A percentile compares a stretch with the other conserved stretches of the same genome.
These are phyloP conservation scores for Celoporthe dispersa DNA, from an alignment of 2,329 filamentous ascomycete species.

Conservation along the genomic window DNA sequence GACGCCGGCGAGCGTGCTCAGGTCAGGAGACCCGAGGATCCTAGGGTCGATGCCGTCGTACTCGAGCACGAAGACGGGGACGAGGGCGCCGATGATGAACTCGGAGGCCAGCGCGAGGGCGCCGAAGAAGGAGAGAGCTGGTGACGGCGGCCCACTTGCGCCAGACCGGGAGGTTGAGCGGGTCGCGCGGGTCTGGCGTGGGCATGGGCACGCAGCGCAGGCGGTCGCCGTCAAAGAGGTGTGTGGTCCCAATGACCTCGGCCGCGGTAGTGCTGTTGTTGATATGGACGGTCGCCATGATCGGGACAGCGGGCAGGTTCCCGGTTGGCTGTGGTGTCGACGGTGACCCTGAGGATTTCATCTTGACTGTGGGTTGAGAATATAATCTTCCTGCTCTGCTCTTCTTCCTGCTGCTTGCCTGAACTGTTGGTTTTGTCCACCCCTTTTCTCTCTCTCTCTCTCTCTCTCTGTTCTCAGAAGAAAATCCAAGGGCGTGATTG, in stretches of 20 bases:
- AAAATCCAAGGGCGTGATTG: not conserved
- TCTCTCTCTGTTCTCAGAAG: not conserved
- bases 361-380: too few species aligned
- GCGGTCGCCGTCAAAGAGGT: conserved; percentile 32
- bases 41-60: conserved; percentile 41
- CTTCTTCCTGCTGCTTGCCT: not conserved
- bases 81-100: conserved; percentile 37
- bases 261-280: conserved; percentile 10
- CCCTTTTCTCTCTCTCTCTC: not conserved
- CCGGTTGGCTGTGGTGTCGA: not conserved
- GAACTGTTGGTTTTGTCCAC: too few species aligned
- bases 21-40: conserved; percentile 36
- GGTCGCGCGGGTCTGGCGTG: conserved; percentile 38
- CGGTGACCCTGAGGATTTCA: not conserved
- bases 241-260: conserved; percentile 35
- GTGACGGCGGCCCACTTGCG: conserved; percentile 30
- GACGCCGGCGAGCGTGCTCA: conserved; percentile 26
- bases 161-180: conserved; percentile 31
- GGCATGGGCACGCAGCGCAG: conserved; percentile 37
- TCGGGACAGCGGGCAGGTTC: not conserved
- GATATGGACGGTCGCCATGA: not conserved
- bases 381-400: not conserved
- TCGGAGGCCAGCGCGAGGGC: conserved; percentile 37
- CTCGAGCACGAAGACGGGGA: conserved; percentile 42
- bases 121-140: conserved; percentile 33